Evolutionary conservation across 2,329 filamentous ascomycete genomes (phyloP), one percentile per base, ranked within the genome.

Genomic region (Clarireedia paspali): DNA sequence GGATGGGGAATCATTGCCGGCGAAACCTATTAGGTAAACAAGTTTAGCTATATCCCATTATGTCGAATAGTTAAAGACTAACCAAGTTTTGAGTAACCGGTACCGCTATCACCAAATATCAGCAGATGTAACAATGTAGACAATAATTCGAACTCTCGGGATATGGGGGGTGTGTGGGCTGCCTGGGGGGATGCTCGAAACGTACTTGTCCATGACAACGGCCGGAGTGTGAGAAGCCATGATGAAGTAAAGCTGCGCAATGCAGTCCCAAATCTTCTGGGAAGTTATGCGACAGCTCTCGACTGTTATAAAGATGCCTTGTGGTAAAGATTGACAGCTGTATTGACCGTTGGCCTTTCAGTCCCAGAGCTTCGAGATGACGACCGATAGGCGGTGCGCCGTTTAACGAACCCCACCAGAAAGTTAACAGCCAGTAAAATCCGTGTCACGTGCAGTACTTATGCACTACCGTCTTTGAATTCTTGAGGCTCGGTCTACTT

Each of bases 181-280:
- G 52, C 45, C 55, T 63, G 48, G 44, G 57, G 70, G 66, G 67
- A 69, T 48, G 27, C 67, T 68, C 61, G 69, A 66, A 69, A 72
- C 90, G 77, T 87, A 96, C 94, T 99, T 99, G 94, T 99, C 94
- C 92, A 99, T 99, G 90, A 99, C 94, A 96, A 99, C 94, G 89
- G 94, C 94, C 69, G 94, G 94, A 72, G 94, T 97, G 84, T 97
- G 92, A 78, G 88, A 88, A 72, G 94, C 92, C 94, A 99, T 99
- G 68, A 71, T 78, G 71, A 68, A 63, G 50, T 56, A 53, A 60
- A 60, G 61, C 49, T 56, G 60, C 58, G 64, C 63, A 56, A 51
- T 45, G 59, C 65, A 60, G 59, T 62, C 62, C 64, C 61, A 54
- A 51, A 54, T 53, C 50, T 62, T 52, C 55, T 51, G 59, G 59